Evolutionary conservation across 768 basidiomycete genomes (phyloP), one percentile per base, ranked within the genome.

Genomic region (Grammothele lineata): DNA sequence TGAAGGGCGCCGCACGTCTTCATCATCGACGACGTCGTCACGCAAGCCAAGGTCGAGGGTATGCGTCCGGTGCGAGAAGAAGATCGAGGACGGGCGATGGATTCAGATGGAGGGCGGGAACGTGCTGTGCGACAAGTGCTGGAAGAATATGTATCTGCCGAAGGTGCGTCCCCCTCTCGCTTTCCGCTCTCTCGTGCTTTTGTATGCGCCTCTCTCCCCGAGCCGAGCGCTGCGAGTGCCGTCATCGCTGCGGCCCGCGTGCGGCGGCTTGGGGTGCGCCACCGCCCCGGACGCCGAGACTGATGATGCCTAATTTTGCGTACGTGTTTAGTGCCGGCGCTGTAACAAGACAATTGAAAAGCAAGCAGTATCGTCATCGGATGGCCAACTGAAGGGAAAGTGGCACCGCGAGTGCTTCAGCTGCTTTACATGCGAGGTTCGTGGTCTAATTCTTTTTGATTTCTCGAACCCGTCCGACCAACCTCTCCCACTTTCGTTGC

Each of bases 101-200:
- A 85, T 90, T 50, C 75, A 73, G 60, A 83, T 81, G 66, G 91
- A 85, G 62, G 77, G 72, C n/a, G 84, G 78, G 47, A 78, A 68
- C 32, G 81, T 92, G 30, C 67, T 96, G 57, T 96, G 94, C 64
- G 94, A 93, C 61, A 68, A 66, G 57, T 94, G 93, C 64, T 96
- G 93, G 93, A 96, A 95, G 74, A 83, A 87, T 59, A 87, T 94
- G 84, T 96, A 95, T 70, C 67, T 96, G 52, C 93, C 93, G 51
- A 92, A 92, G 73, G 90, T 87, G 53, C 34, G 78, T 64, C 30
- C 34, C 21, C 35, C 8, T 43, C 43, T 25, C 15, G n/a, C 23
- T 36, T 40, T 37, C 30, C 42, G 22, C 37, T 17, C 22, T 45
- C 30, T 15, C 22, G 26, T 40, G 27, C 27, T n/a, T n/a, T n/a